Evolutionary conservation across 1,139 yeast genomes (phyloP).

Genomic region (Arxiozyma slooffiae): DNA sequence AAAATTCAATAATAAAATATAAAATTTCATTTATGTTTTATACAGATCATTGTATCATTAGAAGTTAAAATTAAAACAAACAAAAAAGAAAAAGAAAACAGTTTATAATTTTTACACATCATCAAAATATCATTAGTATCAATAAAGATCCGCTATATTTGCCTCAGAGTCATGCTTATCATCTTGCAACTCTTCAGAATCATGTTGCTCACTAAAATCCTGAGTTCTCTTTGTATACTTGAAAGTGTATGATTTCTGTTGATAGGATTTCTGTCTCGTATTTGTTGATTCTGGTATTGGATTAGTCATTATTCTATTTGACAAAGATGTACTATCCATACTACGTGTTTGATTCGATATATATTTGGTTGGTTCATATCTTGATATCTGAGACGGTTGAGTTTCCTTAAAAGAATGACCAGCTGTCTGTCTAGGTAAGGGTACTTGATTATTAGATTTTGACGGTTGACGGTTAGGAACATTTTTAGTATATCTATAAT

Average conservation of each 20-base stretch:
- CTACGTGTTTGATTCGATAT: neutral
- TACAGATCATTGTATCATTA: neutral
- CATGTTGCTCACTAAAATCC: neutral
- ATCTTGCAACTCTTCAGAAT: neutral
- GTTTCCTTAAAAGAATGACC: neutral
- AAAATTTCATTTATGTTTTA: neutral
- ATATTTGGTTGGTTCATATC: neutral
- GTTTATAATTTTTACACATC: too few relatives aligned
- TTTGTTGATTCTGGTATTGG: neutral
- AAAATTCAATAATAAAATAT: too few relatives aligned
- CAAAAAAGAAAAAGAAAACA: too few relatives aligned
- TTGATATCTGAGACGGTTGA: neutral
- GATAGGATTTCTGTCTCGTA: neutral
- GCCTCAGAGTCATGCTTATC: neutral
- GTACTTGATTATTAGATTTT: neutral
- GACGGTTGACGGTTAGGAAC: too few relatives aligned
- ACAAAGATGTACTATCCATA: neutral
- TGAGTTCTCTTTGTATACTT: neutral
- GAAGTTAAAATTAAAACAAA: too few relatives aligned
- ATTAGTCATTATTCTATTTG: neutral
- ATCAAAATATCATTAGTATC: too few relatives aligned
- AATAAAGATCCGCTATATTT: conserved; percentile 1
- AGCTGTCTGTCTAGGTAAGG: neutral
- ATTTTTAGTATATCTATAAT: neutral
- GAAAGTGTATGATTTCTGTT: conserved; percentile 1